Base-by-base conservation (phyloP, 2,329 filamentous ascomycete species). In the Chaetomiaceae sp. region DNA sequence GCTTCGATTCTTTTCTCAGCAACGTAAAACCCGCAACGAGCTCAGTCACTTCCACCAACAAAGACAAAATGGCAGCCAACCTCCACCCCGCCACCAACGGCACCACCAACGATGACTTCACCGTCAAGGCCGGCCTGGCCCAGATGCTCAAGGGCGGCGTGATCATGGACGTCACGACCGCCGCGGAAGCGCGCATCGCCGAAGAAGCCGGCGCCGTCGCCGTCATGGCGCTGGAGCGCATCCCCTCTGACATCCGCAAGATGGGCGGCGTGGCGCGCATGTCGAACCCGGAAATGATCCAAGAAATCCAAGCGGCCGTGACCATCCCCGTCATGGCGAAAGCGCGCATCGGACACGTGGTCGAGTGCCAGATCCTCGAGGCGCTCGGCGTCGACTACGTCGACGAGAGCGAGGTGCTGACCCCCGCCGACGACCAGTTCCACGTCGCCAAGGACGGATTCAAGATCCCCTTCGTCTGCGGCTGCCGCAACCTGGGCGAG, bases 251-350 rank as follows among this genome's bases (percentile, higher is more conserved):
- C 68, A 98, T 98, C 67, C 83, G 93, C 59, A 83, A 76, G 51
- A 78, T 95, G 66, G 93, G 93, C 58, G 93, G 93, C 63, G 93
- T 98, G 18, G 89, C 89, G 11, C 86, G 93, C 68, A 98, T 98
- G 93, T 93, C 86, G 2, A 91, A 97, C 71, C 93, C 93, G 2
- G 73, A 78, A 59, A 87, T 96, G 79, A 97, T 97, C 76, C 85
- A 86, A 70, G 87, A 90, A 68, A 97, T 98, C 66, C 94, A 96
- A 81, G 81, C 77, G 3, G 83, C 89, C 33, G 93, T 97, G 38
- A 97, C 91, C 44, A 96, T 97, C 60, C 93, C 93, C 59, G 93
- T 98, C 68, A 97, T 98, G 93, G 93, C 93, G 54, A 98, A 98
- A 74, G 91, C 91, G 19, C 81, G 93, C 64, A 98, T 97, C 65